A percentile compares a stretch with the other conserved stretches of the same genome.
Evolutionary conservation across 495 filamentous ascomycete species (phyloP).

Genomic region (Penicillium tannophilum): DNA sequence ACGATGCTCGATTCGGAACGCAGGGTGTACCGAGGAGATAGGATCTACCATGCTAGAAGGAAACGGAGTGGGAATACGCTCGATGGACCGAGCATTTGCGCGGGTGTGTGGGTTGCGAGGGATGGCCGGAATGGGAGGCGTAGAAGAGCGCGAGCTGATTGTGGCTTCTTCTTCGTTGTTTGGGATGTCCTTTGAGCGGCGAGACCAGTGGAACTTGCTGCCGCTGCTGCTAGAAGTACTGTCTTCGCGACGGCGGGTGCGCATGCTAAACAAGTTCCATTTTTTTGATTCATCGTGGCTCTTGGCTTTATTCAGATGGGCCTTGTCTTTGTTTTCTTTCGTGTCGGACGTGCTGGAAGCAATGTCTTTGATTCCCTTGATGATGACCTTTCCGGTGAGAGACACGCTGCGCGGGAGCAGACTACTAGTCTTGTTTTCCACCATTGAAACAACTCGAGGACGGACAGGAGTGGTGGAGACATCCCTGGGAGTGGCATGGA

Average conservation of each 20-base stretch:
- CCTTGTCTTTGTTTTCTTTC: slow-evolving; percentile 5
- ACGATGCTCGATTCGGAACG: neutral
- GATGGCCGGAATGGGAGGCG: slow-evolving; percentile 21
- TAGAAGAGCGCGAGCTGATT: slow-evolving; percentile 15
- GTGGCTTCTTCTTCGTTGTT: neutral
- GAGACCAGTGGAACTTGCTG: slow-evolving; percentile 22
- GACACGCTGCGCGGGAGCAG: slow-evolving; percentile 16
- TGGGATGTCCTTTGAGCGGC: slow-evolving; percentile 6
- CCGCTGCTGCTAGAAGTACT: slow-evolving; percentile 1
- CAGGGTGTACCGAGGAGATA: neutral
- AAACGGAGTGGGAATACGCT: slow-evolving; percentile 3
- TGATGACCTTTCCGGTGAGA: slow-evolving; percentile 12
- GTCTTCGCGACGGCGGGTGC: slow-evolving; percentile 23
- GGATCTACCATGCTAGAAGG: neutral
- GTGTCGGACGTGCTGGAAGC: neutral
- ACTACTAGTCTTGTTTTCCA: neutral
- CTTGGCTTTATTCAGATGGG: neutral
- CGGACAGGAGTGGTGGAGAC: neutral
- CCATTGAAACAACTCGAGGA: neutral
- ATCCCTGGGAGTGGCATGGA: neutral
- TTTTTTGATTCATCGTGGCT: slow-evolving; percentile 20
- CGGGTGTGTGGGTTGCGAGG: slow-evolving; percentile 1
- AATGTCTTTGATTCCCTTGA: slow-evolving; percentile 3
- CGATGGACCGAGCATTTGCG: neutral
- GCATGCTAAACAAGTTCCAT: slow-evolving; percentile 30